Percentiles rank a stretch among this genome's conserved stretches.
Evolutionary conservation across 805 yeast species (phyloP).

Genomic region (Starmera amethionina): DNA sequence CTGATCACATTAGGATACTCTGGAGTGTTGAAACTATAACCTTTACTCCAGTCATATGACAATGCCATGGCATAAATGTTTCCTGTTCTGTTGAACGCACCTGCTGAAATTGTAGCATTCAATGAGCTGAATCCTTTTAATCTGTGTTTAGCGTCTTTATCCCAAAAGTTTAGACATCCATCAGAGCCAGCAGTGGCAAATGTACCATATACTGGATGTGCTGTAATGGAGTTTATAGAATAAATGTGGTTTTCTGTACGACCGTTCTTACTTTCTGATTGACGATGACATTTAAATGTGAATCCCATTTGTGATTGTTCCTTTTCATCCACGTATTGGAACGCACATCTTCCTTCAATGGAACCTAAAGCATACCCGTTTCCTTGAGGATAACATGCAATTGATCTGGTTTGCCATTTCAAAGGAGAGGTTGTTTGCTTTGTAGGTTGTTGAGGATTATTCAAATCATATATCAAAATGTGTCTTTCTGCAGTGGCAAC

Average conservation of each 20-base stretch:
- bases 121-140: slow-evolving; percentile 69
- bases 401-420: slow-evolving; percentile 79
- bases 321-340: slow-evolving; percentile 80
- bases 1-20: slow-evolving; percentile 69
- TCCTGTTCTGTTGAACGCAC: slow-evolving; percentile 79
- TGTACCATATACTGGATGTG: slow-evolving; percentile 88
- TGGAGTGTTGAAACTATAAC: slow-evolving; percentile 66
- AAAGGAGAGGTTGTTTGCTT: slow-evolving; percentile 67
- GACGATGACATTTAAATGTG: slow-evolving; percentile 92
- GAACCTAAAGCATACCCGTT: slow-evolving; percentile 91
- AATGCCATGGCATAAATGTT: slow-evolving; percentile 82
- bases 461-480: slow-evolving; percentile 65
- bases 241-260: slow-evolving; percentile 60
- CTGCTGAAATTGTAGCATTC: slow-evolving; percentile 59
- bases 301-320: slow-evolving; percentile 69
- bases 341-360: slow-evolving; percentile 91
- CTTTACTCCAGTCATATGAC: slow-evolving; percentile 94
- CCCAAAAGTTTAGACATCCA: slow-evolving; percentile 94
- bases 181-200: slow-evolving; percentile 92
- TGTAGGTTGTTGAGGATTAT: slow-evolving; percentile 74
- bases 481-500: slow-evolving; percentile 94
- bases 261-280: slow-evolving; percentile 40
- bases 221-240: slow-evolving; percentile 68
- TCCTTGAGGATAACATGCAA: slow-evolving; percentile 83
- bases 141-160: slow-evolving; percentile 83